Percentiles rank a stretch among this genome's conserved stretches.
Evolutionary conservation across 2,329 filamentous ascomycete genomes (phyloP).

Genomic region (Botryotinia narcissicola): DNA sequence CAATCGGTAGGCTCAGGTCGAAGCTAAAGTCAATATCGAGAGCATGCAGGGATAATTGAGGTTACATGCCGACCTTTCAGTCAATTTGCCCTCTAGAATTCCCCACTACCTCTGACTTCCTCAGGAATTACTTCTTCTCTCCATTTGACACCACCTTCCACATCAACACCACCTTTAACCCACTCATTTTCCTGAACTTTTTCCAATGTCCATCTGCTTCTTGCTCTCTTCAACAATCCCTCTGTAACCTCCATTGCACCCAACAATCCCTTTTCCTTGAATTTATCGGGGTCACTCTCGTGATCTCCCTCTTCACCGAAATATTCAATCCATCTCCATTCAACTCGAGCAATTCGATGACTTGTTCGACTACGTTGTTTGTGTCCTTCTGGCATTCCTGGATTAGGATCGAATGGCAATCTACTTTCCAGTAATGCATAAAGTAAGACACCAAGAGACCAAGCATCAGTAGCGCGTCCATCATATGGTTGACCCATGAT

Average conservation of each 20-base stretch:
- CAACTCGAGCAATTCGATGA: constrained; percentile 90
- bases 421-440: constrained; percentile 93
- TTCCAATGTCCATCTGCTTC: constrained; percentile 72
- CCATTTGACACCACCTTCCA: constrained; percentile 61
- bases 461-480: constrained; percentile 86
- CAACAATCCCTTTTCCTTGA: constrained; percentile 62
- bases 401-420: constrained; percentile 86
- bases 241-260: constrained; percentile 82
- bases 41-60: not conserved
- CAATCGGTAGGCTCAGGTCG: not conserved
- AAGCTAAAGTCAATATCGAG: not conserved
- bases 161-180: constrained; percentile 70
- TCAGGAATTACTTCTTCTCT: constrained; percentile 48
- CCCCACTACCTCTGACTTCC: constrained; percentile 24
- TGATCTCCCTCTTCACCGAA: constrained; percentile 84
- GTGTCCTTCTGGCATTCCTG: constrained; percentile 72
- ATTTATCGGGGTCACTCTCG: constrained; percentile 62
- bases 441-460: constrained; percentile 89
- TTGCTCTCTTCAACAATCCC: constrained; percentile 76
- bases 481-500: constrained; percentile 95
- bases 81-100: not conserved
- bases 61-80: not conserved
- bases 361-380: constrained; percentile 78
- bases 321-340: constrained; percentile 92
- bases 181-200: constrained; percentile 72